A percentile compares a stretch with the other conserved stretches of the same genome.
Evolutionary conservation across 192 early-diverging fungal species (phyloP).

Genomic region (Entomortierella beljakovae): DNA sequence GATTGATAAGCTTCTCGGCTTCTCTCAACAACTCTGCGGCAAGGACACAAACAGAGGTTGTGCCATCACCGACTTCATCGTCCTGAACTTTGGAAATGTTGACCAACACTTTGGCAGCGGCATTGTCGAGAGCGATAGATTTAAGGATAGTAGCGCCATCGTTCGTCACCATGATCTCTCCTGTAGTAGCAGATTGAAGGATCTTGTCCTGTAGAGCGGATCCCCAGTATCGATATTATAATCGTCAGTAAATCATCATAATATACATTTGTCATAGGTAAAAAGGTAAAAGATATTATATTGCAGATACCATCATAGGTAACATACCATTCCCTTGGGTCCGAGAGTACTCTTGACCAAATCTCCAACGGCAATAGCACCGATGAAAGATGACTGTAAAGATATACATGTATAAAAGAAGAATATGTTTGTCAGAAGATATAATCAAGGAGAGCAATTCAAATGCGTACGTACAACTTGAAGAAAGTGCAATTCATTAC

Average conservation of each 20-base stretch:
- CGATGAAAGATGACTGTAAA: constrained; percentile 90
- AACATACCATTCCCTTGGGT: constrained; percentile 95
- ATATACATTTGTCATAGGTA: neutral
- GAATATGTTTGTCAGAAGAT: too few relatives aligned
- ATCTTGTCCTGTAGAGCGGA: constrained; percentile 87
- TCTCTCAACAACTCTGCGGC: constrained; percentile 96
- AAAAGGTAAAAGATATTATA: neutral
- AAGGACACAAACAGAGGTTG: constrained; percentile 98
- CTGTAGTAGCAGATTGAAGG: constrained; percentile 90
- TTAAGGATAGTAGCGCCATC: constrained; percentile 99
- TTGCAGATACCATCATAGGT: neutral
- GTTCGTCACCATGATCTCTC: constrained; percentile 94
- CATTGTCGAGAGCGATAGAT: constrained; percentile 96
- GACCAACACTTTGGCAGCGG: constrained; percentile 97
- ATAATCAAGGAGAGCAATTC: neutral
- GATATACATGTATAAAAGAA: neutral
- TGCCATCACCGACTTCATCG: constrained; percentile 99
- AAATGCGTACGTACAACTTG: neutral
- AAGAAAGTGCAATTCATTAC: constrained; percentile 57
- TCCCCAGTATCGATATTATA: neutral
- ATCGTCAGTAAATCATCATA: neutral
- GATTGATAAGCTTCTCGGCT: constrained; percentile 91
- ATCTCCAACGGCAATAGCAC: constrained; percentile 99
- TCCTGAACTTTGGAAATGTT: constrained; percentile 99
- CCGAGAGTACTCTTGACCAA: constrained; percentile 97